Percentiles rank a stretch among this genome's conserved stretches.
Evolutionary conservation across 495 filamentous ascomycete genomes (phyloP).

Genomic region (Xylaria bambusicola): DNA sequence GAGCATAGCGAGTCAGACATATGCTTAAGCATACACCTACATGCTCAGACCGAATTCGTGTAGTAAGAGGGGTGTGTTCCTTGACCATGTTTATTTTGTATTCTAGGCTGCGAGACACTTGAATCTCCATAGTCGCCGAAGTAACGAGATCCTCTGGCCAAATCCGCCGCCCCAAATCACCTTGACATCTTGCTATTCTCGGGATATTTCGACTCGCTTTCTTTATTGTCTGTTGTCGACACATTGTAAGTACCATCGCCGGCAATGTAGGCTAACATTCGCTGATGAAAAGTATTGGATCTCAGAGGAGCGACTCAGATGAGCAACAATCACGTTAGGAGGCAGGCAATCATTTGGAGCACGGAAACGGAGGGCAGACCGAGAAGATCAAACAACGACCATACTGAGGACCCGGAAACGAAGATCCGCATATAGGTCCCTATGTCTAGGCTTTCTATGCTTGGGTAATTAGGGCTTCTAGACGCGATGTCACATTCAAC

Average conservation of each 20-base stretch:
- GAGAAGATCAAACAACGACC: too few relatives aligned
- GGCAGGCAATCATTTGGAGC: too few relatives aligned
- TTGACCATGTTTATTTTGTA: neutral
- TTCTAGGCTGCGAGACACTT: neutral
- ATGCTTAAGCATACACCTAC: too few relatives aligned
- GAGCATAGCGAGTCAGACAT: too few relatives aligned
- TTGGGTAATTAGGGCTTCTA: neutral
- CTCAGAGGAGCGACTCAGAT: neutral
- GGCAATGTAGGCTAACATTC: too few relatives aligned
- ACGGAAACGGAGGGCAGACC: too few relatives aligned
- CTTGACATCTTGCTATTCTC: neutral
- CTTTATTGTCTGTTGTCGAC: neutral
- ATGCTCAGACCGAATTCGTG: neutral
- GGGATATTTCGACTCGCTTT: neutral
- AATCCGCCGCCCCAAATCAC: neutral
- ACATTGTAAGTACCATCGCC: neutral
- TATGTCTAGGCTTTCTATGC: too few relatives aligned
- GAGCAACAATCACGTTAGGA: neutral
- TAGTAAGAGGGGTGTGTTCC: neutral
- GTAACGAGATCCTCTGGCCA: too few relatives aligned
- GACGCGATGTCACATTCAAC: conserved; percentile 8
- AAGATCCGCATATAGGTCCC: too few relatives aligned
- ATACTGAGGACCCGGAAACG: too few relatives aligned
- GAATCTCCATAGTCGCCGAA: conserved; percentile 10
- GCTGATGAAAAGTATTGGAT: neutral